Base-by-base conservation (phyloP, 768 basidiomycete species). In the Solioccasus polychromus region DNA sequence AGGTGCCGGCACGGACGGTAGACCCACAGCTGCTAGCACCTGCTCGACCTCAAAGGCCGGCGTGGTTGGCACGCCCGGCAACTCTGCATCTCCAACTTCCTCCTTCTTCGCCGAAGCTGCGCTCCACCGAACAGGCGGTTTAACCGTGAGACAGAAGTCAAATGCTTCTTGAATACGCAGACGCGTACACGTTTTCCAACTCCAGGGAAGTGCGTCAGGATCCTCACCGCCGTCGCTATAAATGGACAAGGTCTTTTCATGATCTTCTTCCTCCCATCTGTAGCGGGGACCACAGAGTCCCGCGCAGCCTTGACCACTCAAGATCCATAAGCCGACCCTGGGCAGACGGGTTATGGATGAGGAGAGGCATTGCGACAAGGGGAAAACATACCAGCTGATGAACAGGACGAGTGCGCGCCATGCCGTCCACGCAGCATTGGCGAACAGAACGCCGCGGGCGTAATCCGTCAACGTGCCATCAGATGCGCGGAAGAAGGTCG, bases 261-360 rank as follows among this genome's bases (percentile, higher is more conserved):
- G 73, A 22, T 82, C 80, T 39, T 85, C 79, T 68, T 92, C 90
- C 60, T 92, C 89, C 90, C 88, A 90, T 51, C 84, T 75, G 56
- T 82, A 80, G 12, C 87, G 80, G 9, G 90, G 90, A 35, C 90
- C 90, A 63, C 88, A 89, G 14, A 92, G 61, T n/a, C 90, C 88
- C 39, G 80, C 89, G 37, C 85, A 86, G 46, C 79, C 79, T 47
- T 88, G 77, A 35, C 82, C 86, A 37, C 85, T 88, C 54, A 88
- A 68, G 42, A 85, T 58, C 88, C 89, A 92, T 15, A 94, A 74
- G 37, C 84, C 85, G 39, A 88, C 62, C 79, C 88, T 88, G 53
- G 14, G 42, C 9, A 30, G 0, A 1, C n/a, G n/a, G 3, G 22
- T n/a, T n/a, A n/a, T n/a, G 26, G 20, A 48, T 17, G 44, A 47